phyloP scores from a whole-genome alignment of 2,329 filamentous ascomycete species.

The Drechslera avenae region DNA sequence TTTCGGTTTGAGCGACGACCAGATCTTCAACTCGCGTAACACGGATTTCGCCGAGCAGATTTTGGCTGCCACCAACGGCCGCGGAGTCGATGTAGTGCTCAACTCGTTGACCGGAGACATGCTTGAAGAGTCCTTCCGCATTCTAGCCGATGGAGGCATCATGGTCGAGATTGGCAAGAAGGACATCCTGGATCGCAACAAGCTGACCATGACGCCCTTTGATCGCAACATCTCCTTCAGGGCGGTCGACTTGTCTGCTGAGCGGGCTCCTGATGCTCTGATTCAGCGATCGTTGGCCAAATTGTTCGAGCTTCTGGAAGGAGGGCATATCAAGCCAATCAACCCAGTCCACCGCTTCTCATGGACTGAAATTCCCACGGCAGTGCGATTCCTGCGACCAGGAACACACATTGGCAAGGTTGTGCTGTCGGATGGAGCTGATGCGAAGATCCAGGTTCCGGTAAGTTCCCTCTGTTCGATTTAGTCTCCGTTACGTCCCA shows the following conservation, averaged over 20 bases:
- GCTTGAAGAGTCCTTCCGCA: conserved; percentile 30
- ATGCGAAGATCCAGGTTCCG: no score
- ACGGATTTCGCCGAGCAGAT: conserved; percentile 34
- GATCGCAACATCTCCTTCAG: conserved; percentile 12
- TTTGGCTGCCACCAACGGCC: conserved; percentile 23
- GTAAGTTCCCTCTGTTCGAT: no score
- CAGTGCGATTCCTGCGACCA: conserved; percentile 27
- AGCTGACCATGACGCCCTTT: conserved; percentile 20
- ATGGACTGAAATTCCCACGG: conserved; percentile 13
- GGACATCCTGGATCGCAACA: conserved; percentile 20
- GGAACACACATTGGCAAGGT: conserved; percentile 50
- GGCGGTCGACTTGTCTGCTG: conserved; percentile 7
- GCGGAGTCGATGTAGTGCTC: conserved; percentile 45
- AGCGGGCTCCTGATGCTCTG: not conserved
- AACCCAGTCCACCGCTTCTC: conserved; percentile 2
- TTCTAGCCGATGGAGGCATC: conserved; percentile 36
- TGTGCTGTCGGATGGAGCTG: no score
- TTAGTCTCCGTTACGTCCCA: no score
- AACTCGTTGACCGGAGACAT: conserved; percentile 37
- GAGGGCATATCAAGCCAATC: not conserved
- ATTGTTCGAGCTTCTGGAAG: conserved; percentile 5
- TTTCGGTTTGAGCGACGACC: conserved; percentile 31
- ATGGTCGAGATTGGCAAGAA: conserved; percentile 35
- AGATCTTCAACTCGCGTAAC: conserved; percentile 43
- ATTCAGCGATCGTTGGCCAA: conserved; percentile 7